Evolutionary conservation across 768 basidiomycete genomes (phyloP).

Genomic region (Lactarius vividus): DNA sequence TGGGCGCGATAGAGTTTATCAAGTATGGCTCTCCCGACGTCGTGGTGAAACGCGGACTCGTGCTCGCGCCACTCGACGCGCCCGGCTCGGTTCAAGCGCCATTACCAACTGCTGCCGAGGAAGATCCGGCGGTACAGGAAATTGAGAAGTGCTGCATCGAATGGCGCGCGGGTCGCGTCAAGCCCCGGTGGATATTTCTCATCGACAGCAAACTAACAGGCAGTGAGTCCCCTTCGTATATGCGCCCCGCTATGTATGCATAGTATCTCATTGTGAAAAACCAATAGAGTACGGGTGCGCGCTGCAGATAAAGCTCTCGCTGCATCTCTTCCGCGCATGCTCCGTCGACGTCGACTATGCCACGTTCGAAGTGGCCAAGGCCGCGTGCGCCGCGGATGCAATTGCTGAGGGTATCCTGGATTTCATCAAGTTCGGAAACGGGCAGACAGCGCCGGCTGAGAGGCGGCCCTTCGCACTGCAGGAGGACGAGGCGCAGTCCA

Average conservation of each 20-base stretch:
- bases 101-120: conserved; percentile 11
- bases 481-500: conserved; percentile 19
- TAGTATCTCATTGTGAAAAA: conserved; percentile 29
- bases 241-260: conserved; percentile 27
- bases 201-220: conserved; percentile 48
- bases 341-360: conserved; percentile 47
- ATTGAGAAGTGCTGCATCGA: conserved; percentile 55
- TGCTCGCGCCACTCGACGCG: conserved; percentile 35
- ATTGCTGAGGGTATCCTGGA: conserved; percentile 53
- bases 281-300: conserved; percentile 47
- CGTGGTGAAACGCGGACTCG: conserved; percentile 37
- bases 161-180: conserved; percentile 52
- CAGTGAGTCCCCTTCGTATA: conserved; percentile 26
- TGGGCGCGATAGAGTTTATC: conserved; percentile 63
- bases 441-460: conserved; percentile 42
- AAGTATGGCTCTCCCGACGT: conserved; percentile 41
- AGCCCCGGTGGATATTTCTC: conserved; percentile 53
- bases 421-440: conserved; percentile 56
- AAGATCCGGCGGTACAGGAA: conserved; percentile 35
- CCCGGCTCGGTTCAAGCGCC: conserved; percentile 15
- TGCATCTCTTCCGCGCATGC: conserved; percentile 49
- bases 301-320: conserved; percentile 51
- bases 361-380: conserved; percentile 45
- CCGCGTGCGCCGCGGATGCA: conserved; percentile 53
- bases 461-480: conserved; percentile 1